These are phyloP conservation scores for Saccharum spontaneum DNA, from an alignment of 176 grass and related monocot genomes.

Conservation along the genomic window DNA sequence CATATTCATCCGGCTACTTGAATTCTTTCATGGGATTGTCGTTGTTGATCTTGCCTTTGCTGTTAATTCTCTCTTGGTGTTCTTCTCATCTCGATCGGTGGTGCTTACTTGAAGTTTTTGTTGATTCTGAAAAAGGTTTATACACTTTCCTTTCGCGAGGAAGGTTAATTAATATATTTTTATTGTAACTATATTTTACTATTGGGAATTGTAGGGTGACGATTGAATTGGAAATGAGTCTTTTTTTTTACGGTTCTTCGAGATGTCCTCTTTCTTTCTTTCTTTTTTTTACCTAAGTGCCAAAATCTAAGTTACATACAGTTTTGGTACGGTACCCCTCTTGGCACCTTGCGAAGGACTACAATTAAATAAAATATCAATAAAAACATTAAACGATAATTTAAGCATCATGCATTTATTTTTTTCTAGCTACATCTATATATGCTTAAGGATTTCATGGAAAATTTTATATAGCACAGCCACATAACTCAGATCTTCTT, in stretches of 20 bases:
- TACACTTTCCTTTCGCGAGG: too few species aligned
- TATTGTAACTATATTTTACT: neutral
- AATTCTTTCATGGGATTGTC: neutral
- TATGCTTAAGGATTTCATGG: neutral
- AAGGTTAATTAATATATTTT: too few species aligned
- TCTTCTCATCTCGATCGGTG: neutral
- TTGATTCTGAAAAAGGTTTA: neutral
- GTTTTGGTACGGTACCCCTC: neutral
- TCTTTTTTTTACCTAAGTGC: too few species aligned
- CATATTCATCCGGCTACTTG: too few species aligned
- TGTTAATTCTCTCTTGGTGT: slow-evolving; percentile 17
- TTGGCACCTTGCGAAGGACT: neutral
- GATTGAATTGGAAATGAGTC: neutral
- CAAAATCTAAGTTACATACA: neutral
- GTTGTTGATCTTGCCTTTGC: neutral
- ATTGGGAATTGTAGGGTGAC: neutral
- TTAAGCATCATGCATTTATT: neutral
- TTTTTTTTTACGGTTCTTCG: too few species aligned
- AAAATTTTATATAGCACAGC: neutral
- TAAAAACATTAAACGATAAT: neutral
- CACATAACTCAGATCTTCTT: neutral
- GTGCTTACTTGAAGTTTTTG: neutral
- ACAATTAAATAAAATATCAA: neutral
- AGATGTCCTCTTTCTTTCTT: too few species aligned
- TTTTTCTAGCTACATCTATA: neutral